Percentiles rank a stretch among this genome's conserved stretches.
Evolutionary conservation across 805 yeast species (phyloP).

Genomic region (Hanseniaspora vineae): DNA sequence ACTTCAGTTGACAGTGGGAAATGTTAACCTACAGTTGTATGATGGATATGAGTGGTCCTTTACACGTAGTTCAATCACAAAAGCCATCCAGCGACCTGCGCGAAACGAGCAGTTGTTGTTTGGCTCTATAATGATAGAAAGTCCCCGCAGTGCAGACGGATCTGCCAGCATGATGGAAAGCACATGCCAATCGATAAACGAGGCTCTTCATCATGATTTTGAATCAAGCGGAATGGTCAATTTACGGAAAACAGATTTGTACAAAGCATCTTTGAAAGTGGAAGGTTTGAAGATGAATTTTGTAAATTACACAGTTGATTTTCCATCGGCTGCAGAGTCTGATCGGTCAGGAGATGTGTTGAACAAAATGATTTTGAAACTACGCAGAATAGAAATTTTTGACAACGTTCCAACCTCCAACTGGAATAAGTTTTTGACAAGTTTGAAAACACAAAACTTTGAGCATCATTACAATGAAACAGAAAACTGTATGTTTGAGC

Average conservation of each 20-base stretch:
- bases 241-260: slow-evolving; percentile 49
- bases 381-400: slow-evolving; percentile 44
- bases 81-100: slow-evolving; percentile 55
- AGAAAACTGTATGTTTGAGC: slow-evolving; percentile 31
- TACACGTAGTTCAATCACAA: slow-evolving; percentile 53
- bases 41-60: slow-evolving; percentile 93
- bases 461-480: not conserved
- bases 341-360: slow-evolving; percentile 31
- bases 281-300: slow-evolving; percentile 39
- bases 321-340: slow-evolving; percentile 26
- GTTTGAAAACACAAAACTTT: slow-evolving; percentile 34
- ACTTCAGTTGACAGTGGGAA: slow-evolving; percentile 23
- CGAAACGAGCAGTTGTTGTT: slow-evolving; percentile 35
- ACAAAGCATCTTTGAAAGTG: slow-evolving; percentile 47
- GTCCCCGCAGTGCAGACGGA: slow-evolving; percentile 32
- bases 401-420: slow-evolving; percentile 81
- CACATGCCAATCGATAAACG: slow-evolving; percentile 38
- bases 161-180: slow-evolving; percentile 25
- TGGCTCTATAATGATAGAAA: slow-evolving; percentile 65
- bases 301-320: slow-evolving; percentile 32
- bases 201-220: slow-evolving; percentile 29
- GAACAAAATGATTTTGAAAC: slow-evolving; percentile 34
- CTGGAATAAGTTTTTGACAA: slow-evolving; percentile 75
- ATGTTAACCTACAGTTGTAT: slow-evolving; percentile 37
- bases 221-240: slow-evolving; percentile 25